Base-by-base conservation (phyloP, 2,329 filamentous ascomycete species). In the Apiospora phragmitis region DNA sequence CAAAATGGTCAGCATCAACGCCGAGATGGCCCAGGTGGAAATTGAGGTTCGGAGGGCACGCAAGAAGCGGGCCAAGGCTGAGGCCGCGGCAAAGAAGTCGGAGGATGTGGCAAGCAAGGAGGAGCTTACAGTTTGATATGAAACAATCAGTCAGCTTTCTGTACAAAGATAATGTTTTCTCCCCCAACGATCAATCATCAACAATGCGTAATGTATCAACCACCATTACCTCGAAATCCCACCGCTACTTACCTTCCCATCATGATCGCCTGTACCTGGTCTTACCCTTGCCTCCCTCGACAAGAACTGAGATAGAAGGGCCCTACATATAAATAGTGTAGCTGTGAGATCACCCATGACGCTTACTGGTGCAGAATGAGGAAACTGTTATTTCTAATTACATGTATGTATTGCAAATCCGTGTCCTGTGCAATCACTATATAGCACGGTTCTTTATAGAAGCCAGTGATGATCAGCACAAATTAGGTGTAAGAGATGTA, bases 11-110 rank as follows among this genome's bases (percentile, higher is more conserved):
- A 86, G 85, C 1, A 79, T 93, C n/a, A 84, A 85, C 45, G 84
- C 84, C 38, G 86, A 89, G 75, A 90, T 95, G 87, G 83, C 85
- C 18, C 81, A 81, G n/a, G 78, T 93, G 6, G 92, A 94, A 82
- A 89, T 91, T 68, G 88, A 92, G 74, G 90, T 95, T 69, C 85
- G 91, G 47, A 83, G 91, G 70, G 87, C 86, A 45, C 82, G 85
- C 70, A 90, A 90, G 81, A 85, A 79, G 80, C 81, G 86, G 45
- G 83, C 84, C 35, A 89, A 88, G 78, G 82, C 81, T 1, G 82
- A 82, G 72, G 79, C 78, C 4, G 79, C 74, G 16, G 76, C 77
- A 26, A 82, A 79, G 73, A 75, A 75, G 68, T 75, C 76, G 43
- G 71, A 70, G 18, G 71, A 73, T 24, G 65, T 71, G 24, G 16